Conservation (phyloP, 148 eudicot genomes). For the Rhododendron simsii region DNA sequence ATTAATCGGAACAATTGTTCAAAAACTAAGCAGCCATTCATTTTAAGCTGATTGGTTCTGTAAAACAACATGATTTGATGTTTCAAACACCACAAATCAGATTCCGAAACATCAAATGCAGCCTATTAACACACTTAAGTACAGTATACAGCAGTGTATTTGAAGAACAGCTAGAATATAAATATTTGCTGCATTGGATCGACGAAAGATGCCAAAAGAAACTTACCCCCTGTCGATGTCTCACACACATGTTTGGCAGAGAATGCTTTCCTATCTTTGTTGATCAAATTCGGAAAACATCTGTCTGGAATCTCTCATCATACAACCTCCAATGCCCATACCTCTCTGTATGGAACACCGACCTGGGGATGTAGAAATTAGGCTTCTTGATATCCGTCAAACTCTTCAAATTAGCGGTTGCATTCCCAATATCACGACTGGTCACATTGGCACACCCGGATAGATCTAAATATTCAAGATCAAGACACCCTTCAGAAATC, state of each 20-base stretch:
- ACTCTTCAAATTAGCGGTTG: slow-evolving; percentile 36
- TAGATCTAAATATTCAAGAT: slow-evolving; percentile 64
- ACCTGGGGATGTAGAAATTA: slow-evolving; percentile 77
- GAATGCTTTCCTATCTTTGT: neutral
- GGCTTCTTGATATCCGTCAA: slow-evolving; percentile 73
- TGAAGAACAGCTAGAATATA: neutral
- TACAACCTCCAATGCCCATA: slow-evolving; percentile 92
- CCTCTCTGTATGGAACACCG: slow-evolving; percentile 67
- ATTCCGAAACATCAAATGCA: neutral
- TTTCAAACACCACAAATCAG: neutral
- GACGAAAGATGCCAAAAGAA: neutral
- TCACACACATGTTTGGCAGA: neutral
- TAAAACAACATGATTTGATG: neutral
- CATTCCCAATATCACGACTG: slow-evolving; percentile 61
- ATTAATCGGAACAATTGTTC: neutral
- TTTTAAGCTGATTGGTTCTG: neutral
- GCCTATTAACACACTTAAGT: neutral
- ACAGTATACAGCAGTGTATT: neutral
- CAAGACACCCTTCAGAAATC: slow-evolving; percentile 62
- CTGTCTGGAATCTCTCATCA: slow-evolving; percentile 90
- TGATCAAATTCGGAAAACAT: slow-evolving; percentile 70
- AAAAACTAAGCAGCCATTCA: neutral
- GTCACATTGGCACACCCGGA: slow-evolving; percentile 79
- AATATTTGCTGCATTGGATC: neutral
- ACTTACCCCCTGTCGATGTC: neutral